Evolutionary conservation across 345 rosid species (phyloP).

Genomic region (Populus deltoides): DNA sequence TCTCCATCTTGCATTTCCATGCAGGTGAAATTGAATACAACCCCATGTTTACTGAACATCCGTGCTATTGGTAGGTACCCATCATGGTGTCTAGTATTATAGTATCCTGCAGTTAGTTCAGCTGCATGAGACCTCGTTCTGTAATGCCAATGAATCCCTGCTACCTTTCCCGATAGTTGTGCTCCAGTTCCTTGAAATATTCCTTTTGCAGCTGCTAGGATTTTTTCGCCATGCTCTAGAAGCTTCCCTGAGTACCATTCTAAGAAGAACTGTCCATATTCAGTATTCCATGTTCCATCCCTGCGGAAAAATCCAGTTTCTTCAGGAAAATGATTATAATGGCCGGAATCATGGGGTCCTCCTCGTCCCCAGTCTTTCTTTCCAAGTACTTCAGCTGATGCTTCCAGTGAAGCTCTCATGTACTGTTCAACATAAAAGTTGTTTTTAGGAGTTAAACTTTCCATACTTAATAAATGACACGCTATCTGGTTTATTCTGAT

Average conservation of each 20-base stretch:
- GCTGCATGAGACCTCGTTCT: slow-evolving; percentile 92
- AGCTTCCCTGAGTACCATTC: slow-evolving; percentile 84
- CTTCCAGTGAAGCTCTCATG: slow-evolving; percentile 82
- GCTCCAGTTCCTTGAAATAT: slow-evolving; percentile 65
- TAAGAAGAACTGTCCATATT: slow-evolving; percentile 83
- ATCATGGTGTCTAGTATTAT: slow-evolving; percentile 69
- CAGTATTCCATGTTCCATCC: slow-evolving; percentile 89
- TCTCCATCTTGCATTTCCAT: slow-evolving; percentile 89
- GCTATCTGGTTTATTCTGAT: background rate
- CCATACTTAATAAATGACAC: background rate
- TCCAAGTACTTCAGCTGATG: slow-evolving; percentile 67
- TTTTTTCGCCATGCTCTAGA: slow-evolving; percentile 69
- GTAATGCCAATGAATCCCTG: slow-evolving; percentile 98
- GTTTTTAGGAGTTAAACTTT: slow-evolving; percentile 15
- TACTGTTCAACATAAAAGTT: slow-evolving; percentile 50
- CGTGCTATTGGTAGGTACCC: slow-evolving; percentile 78
- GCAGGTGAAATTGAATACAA: slow-evolving; percentile 86
- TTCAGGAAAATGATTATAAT: slow-evolving; percentile 80
- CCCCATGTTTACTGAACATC: slow-evolving; percentile 65
- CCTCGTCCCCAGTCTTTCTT: slow-evolving; percentile 69
- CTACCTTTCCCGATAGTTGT: slow-evolving; percentile 77
- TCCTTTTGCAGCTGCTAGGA: slow-evolving; percentile 69
- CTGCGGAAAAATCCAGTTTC: slow-evolving; percentile 73
- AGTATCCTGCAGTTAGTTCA: slow-evolving; percentile 88
- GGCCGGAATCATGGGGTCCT: slow-evolving; percentile 88